Evolutionary conservation across 345 rosid genomes (phyloP).

Genomic region (Dipteronia dyeriana): DNA sequence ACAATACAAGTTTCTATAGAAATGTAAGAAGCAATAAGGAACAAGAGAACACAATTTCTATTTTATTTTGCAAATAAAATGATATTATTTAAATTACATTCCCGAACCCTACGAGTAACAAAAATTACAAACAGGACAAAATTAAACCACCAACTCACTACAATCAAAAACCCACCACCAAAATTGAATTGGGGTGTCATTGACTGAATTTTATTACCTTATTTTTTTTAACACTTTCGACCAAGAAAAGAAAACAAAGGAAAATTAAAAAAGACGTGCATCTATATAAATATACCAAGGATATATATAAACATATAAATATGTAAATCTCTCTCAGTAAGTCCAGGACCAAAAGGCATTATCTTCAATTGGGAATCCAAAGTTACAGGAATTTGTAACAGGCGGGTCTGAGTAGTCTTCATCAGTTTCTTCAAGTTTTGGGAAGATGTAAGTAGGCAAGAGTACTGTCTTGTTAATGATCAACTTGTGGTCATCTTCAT

Average conservation of each 20-base stretch:
- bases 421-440: slow-evolving; percentile 47
- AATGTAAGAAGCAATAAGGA: too few relatives aligned
- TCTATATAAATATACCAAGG: background rate
- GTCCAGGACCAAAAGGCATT: slow-evolving; percentile 64
- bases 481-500: slow-evolving; percentile 51
- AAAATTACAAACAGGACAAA: slow-evolving; percentile 22
- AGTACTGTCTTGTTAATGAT: slow-evolving; percentile 30
- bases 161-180: slow-evolving; percentile 27
- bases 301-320: background rate
- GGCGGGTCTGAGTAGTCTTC: slow-evolving; percentile 37
- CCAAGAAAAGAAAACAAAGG: background rate
- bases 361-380: slow-evolving; percentile 51
- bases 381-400: slow-evolving; percentile 38
- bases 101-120: slow-evolving; percentile 8
- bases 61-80: background rate
- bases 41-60: too few relatives aligned
- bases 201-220: slow-evolving; percentile 23
- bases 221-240: slow-evolving; percentile 12
- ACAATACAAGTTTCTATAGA: too few relatives aligned
- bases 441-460: slow-evolving; percentile 34
- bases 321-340: slow-evolving; percentile 24
- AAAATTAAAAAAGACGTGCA: background rate
- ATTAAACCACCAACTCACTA: slow-evolving; percentile 10
- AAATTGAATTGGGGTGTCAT: slow-evolving; percentile 19
- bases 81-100: slow-evolving; percentile 36